Conservation (phyloP, 306 rosid species). For the Dryas octopetala region DNA sequence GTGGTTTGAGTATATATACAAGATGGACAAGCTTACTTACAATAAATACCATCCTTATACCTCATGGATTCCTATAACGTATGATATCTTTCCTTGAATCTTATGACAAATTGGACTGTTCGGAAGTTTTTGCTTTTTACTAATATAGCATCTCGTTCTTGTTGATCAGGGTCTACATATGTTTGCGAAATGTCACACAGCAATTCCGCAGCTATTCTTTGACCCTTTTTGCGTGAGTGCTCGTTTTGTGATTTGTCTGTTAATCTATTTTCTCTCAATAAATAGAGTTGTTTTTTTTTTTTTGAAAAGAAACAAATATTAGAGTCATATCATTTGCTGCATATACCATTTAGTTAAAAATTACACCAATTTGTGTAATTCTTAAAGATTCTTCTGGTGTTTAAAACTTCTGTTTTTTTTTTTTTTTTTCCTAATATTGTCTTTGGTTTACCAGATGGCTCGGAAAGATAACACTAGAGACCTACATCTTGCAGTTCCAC, state of each 20-base stretch:
- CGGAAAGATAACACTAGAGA: slow-evolving; percentile 94
- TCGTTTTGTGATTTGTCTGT: slow-evolving; percentile 11
- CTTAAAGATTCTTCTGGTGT: slow-evolving; percentile 9
- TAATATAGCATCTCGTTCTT: slow-evolving; percentile 25
- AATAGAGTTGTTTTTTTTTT: no score
- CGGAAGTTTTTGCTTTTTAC: slow-evolving; percentile 18
- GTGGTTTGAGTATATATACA: slow-evolving; percentile 84
- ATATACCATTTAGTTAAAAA: neutral
- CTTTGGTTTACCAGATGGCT: slow-evolving; percentile 68
- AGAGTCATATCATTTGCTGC: slow-evolving; percentile 12
- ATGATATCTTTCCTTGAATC: slow-evolving; percentile 31
- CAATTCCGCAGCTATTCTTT: slow-evolving; percentile 71
- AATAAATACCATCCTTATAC: slow-evolving; percentile 94
- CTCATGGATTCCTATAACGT: slow-evolving; percentile 99
- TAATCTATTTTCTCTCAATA: neutral
- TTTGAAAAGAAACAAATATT: no score
- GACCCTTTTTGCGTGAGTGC: slow-evolving; percentile 84
- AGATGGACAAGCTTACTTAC: slow-evolving; percentile 83
- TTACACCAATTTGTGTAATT: slow-evolving; percentile 7
- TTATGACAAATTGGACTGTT: slow-evolving; percentile 15
- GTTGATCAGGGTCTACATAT: slow-evolving; percentile 70
- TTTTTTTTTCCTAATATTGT: neutral
- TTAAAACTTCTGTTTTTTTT: slow-evolving; percentile 7
- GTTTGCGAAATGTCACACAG: slow-evolving; percentile 85
- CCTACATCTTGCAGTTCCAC: slow-evolving; percentile 95